These are phyloP conservation scores for Clarkia xantiana DNA, from an alignment of 345 rosid species.

Conservation along the genomic window DNA sequence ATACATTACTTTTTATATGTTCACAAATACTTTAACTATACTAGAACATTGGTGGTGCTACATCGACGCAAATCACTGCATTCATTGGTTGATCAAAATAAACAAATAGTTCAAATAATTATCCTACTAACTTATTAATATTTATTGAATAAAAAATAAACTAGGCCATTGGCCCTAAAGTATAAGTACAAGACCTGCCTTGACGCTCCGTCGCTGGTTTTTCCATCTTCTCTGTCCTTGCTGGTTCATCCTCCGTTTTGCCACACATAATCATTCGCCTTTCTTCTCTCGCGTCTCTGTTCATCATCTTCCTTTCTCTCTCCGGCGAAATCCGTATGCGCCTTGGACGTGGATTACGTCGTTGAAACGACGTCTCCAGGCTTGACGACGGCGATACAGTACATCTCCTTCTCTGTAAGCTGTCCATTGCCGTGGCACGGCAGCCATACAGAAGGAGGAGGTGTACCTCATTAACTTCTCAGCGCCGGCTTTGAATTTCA, in stretches of 20 bases:
- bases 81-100: too few relatives aligned
- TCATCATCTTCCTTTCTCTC: constrained; percentile 3
- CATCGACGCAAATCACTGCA: too few relatives aligned
- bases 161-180: too few relatives aligned
- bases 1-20: too few relatives aligned
- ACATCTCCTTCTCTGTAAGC: constrained; percentile 16
- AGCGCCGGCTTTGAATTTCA: not conserved
- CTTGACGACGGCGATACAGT: not conserved
- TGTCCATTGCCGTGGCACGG: constrained; percentile 1
- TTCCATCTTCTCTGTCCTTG: constrained; percentile 3
- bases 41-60: too few relatives aligned
- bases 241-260: constrained; percentile 1
- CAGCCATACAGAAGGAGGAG: constrained; percentile 4
- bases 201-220: constrained; percentile 6
- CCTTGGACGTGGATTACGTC: not conserved
- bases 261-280: not conserved
- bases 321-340: not conserved
- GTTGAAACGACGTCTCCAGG: constrained; percentile 1
- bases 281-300: not conserved
- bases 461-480: not conserved
- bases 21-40: too few relatives aligned
- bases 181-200: not conserved
- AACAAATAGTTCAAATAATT: too few relatives aligned
- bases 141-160: too few relatives aligned
- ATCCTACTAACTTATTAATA: too few relatives aligned